Conservation (phyloP, 2,329 filamentous ascomycete species). For the Nemania abortiva region DNA sequence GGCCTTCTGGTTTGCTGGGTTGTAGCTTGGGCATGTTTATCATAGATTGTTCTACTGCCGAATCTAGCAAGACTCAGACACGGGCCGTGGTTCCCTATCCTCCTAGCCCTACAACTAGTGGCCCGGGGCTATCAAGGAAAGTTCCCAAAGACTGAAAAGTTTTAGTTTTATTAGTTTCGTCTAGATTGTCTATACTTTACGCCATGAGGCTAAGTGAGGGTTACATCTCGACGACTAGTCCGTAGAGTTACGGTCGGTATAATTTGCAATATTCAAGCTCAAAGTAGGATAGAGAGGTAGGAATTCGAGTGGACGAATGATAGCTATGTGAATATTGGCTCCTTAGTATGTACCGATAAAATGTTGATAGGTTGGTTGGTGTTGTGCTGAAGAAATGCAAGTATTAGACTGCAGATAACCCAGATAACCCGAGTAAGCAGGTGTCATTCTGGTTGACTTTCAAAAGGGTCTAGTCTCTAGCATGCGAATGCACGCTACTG, state of each 20-base stretch:
- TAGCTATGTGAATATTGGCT: not conserved
- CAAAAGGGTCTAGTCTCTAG: not conserved
- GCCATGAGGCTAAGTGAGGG: no score
- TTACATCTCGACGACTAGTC: no score
- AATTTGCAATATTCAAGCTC: not conserved
- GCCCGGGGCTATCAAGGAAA: not conserved
- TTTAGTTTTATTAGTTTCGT: no score
- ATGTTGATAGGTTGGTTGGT: not conserved
- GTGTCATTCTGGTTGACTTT: not conserved
- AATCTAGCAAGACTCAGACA: not conserved
- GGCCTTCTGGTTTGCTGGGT: not conserved
- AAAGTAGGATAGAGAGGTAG: not conserved
- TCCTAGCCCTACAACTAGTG: not conserved
- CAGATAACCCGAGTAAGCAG: not conserved
- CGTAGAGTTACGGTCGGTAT: no score
- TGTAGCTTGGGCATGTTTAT: not conserved
- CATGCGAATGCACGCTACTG: not conserved
- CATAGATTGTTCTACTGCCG: not conserved
- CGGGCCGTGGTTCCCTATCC: not conserved
- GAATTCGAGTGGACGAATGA: not conserved
- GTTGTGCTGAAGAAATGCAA: not conserved
- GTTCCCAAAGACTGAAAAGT: not conserved
- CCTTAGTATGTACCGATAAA: not conserved
- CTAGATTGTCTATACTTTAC: no score
- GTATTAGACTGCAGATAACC: not conserved